These are phyloP conservation scores for Schizosaccharomyces japonicus DNA, from an alignment of 805 yeast genomes.

Conservation along the genomic window DNA sequence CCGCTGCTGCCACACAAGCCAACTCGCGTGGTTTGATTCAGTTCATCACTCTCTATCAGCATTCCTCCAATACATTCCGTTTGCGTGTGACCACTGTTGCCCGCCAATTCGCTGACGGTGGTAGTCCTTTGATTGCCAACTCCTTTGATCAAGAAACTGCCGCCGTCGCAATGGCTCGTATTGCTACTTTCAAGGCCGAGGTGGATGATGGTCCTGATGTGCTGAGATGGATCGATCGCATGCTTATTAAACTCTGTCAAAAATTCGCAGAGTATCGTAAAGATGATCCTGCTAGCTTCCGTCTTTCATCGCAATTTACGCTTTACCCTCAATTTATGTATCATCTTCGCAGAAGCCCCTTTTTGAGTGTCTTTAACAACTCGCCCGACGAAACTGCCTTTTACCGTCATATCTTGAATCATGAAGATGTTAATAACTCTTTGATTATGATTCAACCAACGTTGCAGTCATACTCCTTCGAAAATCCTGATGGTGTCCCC, in stretches of 20 bases:
- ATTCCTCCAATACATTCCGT: slow-evolving; percentile 75
- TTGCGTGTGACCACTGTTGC: slow-evolving; percentile 72
- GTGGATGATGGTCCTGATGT: slow-evolving; percentile 83
- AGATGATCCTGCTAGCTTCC: slow-evolving; percentile 60
- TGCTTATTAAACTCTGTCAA: slow-evolving; percentile 70
- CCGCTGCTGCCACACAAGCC: slow-evolving; percentile 11
- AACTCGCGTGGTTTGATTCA: slow-evolving; percentile 29
- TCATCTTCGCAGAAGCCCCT: slow-evolving; percentile 87
- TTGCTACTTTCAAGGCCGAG: slow-evolving; percentile 62
- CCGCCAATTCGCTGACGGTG: slow-evolving; percentile 28
- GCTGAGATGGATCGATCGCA: slow-evolving; percentile 82
- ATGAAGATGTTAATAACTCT: slow-evolving; percentile 82
- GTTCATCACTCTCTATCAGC: slow-evolving; percentile 80
- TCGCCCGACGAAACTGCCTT: slow-evolving; percentile 98
- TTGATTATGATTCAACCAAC: slow-evolving; percentile 96
- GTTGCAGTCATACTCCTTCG: slow-evolving; percentile 60
- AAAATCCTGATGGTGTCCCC: slow-evolving; percentile 56
- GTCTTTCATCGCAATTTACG: slow-evolving; percentile 61
- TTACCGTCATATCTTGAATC: slow-evolving; percentile 72
- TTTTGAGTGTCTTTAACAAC: slow-evolving; percentile 83
- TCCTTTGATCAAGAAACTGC: slow-evolving; percentile 98
- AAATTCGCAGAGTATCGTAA: slow-evolving; percentile 82
- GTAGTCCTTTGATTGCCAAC: slow-evolving; percentile 29
- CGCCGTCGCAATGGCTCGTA: slow-evolving; percentile 74
- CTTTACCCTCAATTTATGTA: slow-evolving; percentile 88